Evolutionary conservation across 2,329 filamentous ascomycete species (phyloP).

Genomic region (Microdochium nivale): DNA sequence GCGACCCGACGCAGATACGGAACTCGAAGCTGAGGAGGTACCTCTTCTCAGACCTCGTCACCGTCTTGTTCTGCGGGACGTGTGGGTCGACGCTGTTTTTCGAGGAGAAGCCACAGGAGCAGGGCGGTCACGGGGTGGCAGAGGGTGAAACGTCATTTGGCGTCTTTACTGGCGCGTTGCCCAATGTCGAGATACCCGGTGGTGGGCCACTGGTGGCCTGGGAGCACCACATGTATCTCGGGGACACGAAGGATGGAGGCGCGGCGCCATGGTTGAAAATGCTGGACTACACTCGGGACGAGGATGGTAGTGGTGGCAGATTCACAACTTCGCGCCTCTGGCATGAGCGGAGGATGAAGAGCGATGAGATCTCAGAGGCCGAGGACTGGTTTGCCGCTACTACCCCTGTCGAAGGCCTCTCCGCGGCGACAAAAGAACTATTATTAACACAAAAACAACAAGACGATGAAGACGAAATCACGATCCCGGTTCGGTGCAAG

Average conservation of each 20-base stretch:
- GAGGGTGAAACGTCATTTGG: slow-evolving; percentile 9
- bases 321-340: slow-evolving; percentile 16
- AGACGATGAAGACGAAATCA: slow-evolving; percentile 4
- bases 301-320: not conserved
- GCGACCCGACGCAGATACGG: slow-evolving; percentile 17
- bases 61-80: slow-evolving; percentile 30
- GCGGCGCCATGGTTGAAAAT: slow-evolving; percentile 34
- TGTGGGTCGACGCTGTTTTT: slow-evolving; percentile 38
- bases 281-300: slow-evolving; percentile 15
- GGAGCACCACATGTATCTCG: slow-evolving; percentile 32
- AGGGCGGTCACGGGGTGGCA: not conserved
- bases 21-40: slow-evolving; percentile 24
- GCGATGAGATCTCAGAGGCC: slow-evolving; percentile 15
- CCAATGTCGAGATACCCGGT: slow-evolving; percentile 15
- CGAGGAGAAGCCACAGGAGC: slow-evolving; percentile 11
- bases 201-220: slow-evolving; percentile 18
- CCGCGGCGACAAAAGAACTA: slow-evolving; percentile 3
- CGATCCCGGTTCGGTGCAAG: slow-evolving; percentile 31
- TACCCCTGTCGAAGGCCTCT: slow-evolving; percentile 3
- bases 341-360: slow-evolving; percentile 10
- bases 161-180: slow-evolving; percentile 29
- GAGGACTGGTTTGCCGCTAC: slow-evolving; percentile 18
- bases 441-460: not conserved
- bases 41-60: slow-evolving; percentile 21
- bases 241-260: slow-evolving; percentile 44